Evolutionary conservation across 176 grass and related monocot species (phyloP), one percentile per base, ranked within the genome.

Genomic region (Ensete glaucum): DNA sequence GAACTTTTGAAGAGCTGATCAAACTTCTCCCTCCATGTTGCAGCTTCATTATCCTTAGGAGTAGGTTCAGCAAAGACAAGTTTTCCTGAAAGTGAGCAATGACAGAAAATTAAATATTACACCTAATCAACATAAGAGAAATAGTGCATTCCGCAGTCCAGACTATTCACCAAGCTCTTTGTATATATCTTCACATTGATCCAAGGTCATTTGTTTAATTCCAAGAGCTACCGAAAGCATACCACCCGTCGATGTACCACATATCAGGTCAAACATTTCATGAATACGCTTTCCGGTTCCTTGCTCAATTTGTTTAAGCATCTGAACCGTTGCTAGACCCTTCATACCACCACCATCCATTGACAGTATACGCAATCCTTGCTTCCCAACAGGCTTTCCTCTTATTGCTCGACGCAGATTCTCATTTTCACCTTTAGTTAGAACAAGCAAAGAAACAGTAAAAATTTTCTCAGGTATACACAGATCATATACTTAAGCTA

Each of bases 261-360:
- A 98, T 85, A 98, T 98, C 67, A 98, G 84, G 71, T 98, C 94
- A 90, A 98, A 98, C 88, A 98, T 89, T 86, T 98, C 94, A 81
- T 98, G 88, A 83, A 98, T 93, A 53, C 69, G 80, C 80, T 85
- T 93, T 65, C 94, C 94, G 76, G 90, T 91, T 87, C 94, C 90
- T 89, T 93, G 78, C 76, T 98, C 94, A 75, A 98, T 93, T 79
- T 98, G 90, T 77, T 93, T 98, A 83, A 98, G 90, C 54, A 98
- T 93, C 81, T 98, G 90, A 50, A 98, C 94, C 77, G 94, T 98
- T 52, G 90, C 94, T 87, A 98, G 86, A 73, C 94, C 94, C 73
- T 98, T 98, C 94, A 98, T 98, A 72, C 94, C 94, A 78, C 94
- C 94, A 82, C 94, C 94, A 72, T 98, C 94, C 94, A 98, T 98